These are phyloP conservation scores for Hymenoscyphus repandus DNA, from an alignment of 2,329 filamentous ascomycete species.

Conservation along the genomic window DNA sequence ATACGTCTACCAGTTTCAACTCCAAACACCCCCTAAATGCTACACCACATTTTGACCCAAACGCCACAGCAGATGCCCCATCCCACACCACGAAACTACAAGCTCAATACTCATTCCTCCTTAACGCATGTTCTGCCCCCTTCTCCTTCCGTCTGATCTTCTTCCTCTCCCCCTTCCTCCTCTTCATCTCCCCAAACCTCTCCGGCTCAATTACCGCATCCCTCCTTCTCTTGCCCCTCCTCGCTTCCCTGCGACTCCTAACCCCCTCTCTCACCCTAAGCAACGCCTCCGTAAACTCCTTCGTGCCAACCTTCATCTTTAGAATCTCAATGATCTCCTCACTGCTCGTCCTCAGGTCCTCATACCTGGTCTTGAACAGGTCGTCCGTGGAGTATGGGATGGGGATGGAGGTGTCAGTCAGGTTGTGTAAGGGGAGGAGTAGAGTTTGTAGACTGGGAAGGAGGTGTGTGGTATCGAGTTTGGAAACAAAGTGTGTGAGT, in stretches of 20 bases:
- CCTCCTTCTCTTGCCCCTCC: constrained; percentile 81
- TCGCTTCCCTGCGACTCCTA: constrained; percentile 64
- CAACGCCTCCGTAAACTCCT: constrained; percentile 70
- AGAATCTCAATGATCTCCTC: constrained; percentile 75
- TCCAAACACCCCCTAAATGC: not conserved
- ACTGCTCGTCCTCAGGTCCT: constrained; percentile 64
- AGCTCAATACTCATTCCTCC: constrained; percentile 21
- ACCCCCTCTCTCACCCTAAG: constrained; percentile 68
- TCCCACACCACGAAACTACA: too few relatives aligned
- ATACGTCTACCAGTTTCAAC: too few relatives aligned
- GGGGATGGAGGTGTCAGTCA: constrained; percentile 75
- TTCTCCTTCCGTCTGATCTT: constrained; percentile 77
- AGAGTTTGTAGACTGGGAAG: constrained; percentile 58
- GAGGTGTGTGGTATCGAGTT: constrained; percentile 53
- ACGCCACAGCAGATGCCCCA: not conserved
- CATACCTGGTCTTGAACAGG: constrained; percentile 62
- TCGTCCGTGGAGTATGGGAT: constrained; percentile 67
- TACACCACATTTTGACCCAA: not conserved
- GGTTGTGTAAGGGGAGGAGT: constrained; percentile 68
- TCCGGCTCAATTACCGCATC: constrained; percentile 82
- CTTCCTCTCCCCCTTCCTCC: constrained; percentile 78
- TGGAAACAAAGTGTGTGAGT: constrained; percentile 62
- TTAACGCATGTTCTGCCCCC: constrained; percentile 59
- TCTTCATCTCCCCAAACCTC: constrained; percentile 71
- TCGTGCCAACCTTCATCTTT: constrained; percentile 78